Conservation (phyloP, 2,329 filamentous ascomycete species). For the Paracorniculantispora psalliotae region DNA sequence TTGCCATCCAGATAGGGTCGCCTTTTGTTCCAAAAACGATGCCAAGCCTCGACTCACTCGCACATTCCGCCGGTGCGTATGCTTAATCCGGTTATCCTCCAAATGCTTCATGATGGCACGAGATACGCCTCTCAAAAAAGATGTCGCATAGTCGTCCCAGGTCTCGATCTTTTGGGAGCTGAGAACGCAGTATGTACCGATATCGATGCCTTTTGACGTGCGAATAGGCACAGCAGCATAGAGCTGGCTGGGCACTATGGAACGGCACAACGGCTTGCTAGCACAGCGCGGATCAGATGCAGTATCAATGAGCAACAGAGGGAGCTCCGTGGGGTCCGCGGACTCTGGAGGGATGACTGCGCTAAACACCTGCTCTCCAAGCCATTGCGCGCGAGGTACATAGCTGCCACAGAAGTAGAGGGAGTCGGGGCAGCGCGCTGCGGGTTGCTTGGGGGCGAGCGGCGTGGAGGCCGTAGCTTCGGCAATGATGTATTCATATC, state of each 20-base stretch:
- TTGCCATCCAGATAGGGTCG: conserved; percentile 24
- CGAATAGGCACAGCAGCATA: conserved; percentile 39
- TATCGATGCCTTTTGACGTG: conserved; percentile 35
- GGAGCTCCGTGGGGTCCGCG: conserved; percentile 19
- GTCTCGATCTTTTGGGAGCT: conserved; percentile 10
- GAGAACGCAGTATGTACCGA: conserved; percentile 35
- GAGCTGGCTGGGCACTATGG: conserved; percentile 26
- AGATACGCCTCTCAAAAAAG: conserved; percentile 24
- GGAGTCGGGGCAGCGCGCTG: conserved; percentile 10
- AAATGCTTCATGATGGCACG: conserved; percentile 33
- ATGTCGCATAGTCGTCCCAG: conserved; percentile 25
- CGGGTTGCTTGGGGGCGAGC: conserved; percentile 23
- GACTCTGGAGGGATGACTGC: not conserved
- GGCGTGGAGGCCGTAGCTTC: conserved; percentile 42
- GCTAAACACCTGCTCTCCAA: conserved; percentile 28
- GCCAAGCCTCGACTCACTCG: conserved; percentile 34
- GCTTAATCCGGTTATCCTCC: conserved; percentile 24
- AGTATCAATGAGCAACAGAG: too few relatives aligned
- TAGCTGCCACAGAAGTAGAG: conserved; percentile 28
- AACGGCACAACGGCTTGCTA: conserved; percentile 21
- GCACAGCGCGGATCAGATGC: conserved; percentile 27
- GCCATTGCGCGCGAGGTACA: conserved; percentile 25
- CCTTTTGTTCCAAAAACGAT: conserved; percentile 31
- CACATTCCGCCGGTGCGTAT: conserved; percentile 26
- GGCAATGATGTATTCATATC: conserved; percentile 45